Base-by-base conservation (phyloP, 2,329 filamentous ascomycete species). In the Hortaea sp. region DNA sequence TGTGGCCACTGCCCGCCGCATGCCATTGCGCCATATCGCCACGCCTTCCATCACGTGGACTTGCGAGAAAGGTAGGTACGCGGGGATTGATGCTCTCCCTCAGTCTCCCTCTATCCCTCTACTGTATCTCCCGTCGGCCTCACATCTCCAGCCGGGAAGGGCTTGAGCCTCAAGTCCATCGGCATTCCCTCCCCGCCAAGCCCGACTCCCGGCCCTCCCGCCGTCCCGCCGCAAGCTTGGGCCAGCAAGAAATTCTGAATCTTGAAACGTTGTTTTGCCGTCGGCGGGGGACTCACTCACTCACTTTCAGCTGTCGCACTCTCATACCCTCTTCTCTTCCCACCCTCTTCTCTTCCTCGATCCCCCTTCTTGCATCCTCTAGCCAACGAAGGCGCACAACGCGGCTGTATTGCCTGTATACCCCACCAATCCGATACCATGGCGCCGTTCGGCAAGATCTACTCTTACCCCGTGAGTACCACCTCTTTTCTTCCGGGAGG, bases 381-480 rank as follows among this genome's bases (percentile, higher is more conserved):
- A 52, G 60, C 60, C 60, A 55, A 61, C 54, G 60, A 61, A 61
- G 60, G 60, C 60, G 57, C 51, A 51, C 48, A 51, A 48, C 37
- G 48, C 41, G 20, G 38, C 41, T 40, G 20, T 20, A 20, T 20
- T 20, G 20, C 20, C 20, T 20, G 20, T 20, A 20, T 20, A 20
- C 20, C 39, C 39, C 47, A 50, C 10, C 2, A 39, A 20, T 20
- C 47, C 54, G n/a, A n/a, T n/a, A 59, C 39, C 48, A 65, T 63
- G 61, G 53, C 59, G 85, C 78, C 86, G 68, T 97, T 98, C 80
- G 92, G 92, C 76, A 98, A 94, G 78, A 81, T 98, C 66, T 97
- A 92, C 81, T 85, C 84, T 69, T 81, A 79, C 71, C 69, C 79
- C 74, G 90, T 94, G 82, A 61, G 75, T 47, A 34, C 43, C 39